phyloP scores from a whole-genome alignment of 2,329 filamentous ascomycete genomes.

The Cercospora nicotianae region DNA sequence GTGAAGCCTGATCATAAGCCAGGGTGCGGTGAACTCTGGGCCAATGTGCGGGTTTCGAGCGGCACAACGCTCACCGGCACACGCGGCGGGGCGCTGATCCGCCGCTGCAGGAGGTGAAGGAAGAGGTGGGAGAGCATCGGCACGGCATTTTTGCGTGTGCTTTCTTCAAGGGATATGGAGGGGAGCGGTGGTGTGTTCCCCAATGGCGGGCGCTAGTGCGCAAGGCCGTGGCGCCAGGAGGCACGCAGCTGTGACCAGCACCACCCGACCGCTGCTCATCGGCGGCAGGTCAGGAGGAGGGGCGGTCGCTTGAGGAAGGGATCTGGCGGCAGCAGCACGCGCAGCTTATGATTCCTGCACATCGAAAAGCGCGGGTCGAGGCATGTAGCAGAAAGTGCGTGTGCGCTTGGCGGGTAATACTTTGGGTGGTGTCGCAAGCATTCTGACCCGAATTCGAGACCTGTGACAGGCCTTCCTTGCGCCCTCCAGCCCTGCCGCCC shows the following conservation, averaged over 20 bases:
- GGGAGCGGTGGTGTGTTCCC: neutral
- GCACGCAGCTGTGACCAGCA: neutral
- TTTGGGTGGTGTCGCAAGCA: neutral
- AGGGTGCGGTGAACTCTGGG: neutral
- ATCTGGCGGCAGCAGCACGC: neutral
- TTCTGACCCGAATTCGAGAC: neutral
- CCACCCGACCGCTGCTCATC: neutral
- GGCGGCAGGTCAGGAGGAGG: neutral
- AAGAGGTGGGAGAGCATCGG: neutral
- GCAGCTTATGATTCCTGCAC: no score
- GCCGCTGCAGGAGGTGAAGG: neutral
- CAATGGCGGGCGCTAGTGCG: conserved; percentile 2
- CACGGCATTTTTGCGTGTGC: neutral
- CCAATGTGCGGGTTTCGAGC: neutral
- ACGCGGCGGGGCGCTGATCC: neutral
- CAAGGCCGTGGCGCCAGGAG: neutral
- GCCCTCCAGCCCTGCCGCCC: neutral
- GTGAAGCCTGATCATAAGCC: neutral
- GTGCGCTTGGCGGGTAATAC: neutral
- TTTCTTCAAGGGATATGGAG: neutral
- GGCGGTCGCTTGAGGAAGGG: neutral
- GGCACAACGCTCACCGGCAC: neutral
- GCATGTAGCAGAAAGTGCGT: neutral
- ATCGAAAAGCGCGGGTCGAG: neutral
- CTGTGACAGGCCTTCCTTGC: neutral